Conservation (phyloP, 495 filamentous ascomycete species). For the Penicillium turbatum region DNA sequence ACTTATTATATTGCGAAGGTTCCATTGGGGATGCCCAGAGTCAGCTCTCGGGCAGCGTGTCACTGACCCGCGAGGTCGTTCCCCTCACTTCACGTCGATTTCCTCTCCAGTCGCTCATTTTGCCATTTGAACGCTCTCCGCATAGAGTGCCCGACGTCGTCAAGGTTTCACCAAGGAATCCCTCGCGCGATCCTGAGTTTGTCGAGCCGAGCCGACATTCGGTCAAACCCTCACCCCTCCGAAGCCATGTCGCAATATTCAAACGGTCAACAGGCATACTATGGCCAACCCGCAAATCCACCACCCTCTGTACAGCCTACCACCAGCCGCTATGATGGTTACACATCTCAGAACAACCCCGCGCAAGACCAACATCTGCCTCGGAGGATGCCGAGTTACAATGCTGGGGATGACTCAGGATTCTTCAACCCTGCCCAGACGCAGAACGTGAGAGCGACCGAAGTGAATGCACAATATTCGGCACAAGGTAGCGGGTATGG, state of each 20-base stretch:
- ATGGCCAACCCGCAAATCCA: conserved; percentile 36
- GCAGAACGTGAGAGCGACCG: conserved; percentile 30
- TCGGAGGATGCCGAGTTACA: conserved; percentile 67
- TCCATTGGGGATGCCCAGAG: conserved; percentile 8
- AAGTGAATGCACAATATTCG: conserved; percentile 26
- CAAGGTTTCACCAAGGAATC: background rate
- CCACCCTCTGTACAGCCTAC: conserved; percentile 22
- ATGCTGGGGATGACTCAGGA: conserved; percentile 68
- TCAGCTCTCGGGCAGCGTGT: conserved; percentile 8
- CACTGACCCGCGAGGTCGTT: conserved; percentile 15
- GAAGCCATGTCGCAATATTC: conserved; percentile 46
- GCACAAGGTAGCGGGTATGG: conserved; percentile 11
- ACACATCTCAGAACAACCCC: conserved; percentile 20
- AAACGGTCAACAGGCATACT: conserved; percentile 46
- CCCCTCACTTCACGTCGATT: conserved; percentile 11
- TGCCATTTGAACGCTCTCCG: background rate
- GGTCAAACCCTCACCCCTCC: background rate
- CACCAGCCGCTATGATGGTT: conserved; percentile 20
- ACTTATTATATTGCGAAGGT: background rate
- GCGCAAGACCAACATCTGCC: conserved; percentile 32
- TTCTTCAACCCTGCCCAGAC: conserved; percentile 40
- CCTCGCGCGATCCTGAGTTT: background rate
- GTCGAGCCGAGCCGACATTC: background rate
- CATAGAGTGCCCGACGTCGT: background rate
- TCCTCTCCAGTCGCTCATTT: conserved; percentile 4